Evolutionary conservation across 257 asterid genomes (phyloP), one percentile per base, ranked within the genome.

Genomic region (Cordia subcordata): DNA sequence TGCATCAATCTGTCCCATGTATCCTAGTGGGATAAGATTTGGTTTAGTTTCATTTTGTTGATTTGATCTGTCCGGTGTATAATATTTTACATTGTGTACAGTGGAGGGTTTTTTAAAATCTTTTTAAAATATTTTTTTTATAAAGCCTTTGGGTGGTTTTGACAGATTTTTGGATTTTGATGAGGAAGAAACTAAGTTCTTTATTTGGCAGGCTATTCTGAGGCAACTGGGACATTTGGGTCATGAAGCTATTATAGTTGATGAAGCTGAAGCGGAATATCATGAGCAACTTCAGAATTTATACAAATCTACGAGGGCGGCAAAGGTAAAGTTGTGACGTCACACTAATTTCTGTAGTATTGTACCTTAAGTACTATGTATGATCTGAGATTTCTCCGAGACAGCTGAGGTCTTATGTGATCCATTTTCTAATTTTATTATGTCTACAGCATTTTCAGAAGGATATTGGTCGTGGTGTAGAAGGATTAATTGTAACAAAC

Each of bases 391-490:
- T 47, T 72, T 74, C 70, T 73, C 61, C 57, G 61, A 75, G 71
- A 73, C 57, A 62, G 77, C 70, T 69, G 82, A 69, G 86, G 67
- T 72, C 76, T 75, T 84, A 8, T 40, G 39, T 19, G 42, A 44
- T 53, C 59, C 1, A n/a, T 18, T 18, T 55, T 32, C 47, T 15
- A 49, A 55, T 53, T 17, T 27, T 54, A 19, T 64, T 46, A 52
- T 64, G 57, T 82, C 81, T 74, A 71, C 99, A 92, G 99, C 99
- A 92, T 84, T 92, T 88, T 80, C 99, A 92, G 90, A 82, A 83
- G 73, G 96, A 88, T 78, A 82, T 92, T 54, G 88, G 85, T 57
- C 96, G 90, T 40, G 86, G 94, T 13, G 78, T 92, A 60, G 96
- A 92, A 65, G 99, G 96, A 69, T 78, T 72, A 66, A 54, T 88